A percentile compares a stretch with the other conserved stretches of the same genome.
phyloP scores from a whole-genome alignment of 768 basidiomycete species.

The Xanthoconium purpureum region DNA sequence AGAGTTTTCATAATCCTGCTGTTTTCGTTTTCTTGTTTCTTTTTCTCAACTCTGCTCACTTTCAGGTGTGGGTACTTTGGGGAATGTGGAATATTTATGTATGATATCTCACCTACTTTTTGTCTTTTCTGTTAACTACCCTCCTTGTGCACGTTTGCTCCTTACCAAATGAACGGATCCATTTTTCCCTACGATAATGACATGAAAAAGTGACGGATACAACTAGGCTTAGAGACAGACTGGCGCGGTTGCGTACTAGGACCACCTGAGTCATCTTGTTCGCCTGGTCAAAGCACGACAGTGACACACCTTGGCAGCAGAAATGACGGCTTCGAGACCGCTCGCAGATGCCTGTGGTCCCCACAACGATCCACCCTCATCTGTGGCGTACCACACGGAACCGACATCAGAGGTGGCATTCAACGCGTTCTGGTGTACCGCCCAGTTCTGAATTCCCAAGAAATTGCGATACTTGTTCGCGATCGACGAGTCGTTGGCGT shows the following conservation, averaged over 20 bases:
- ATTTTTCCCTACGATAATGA: background rate
- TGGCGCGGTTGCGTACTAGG: conserved; percentile 11
- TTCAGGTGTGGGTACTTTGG: conserved; percentile 6
- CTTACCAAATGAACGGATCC: conserved; percentile 10
- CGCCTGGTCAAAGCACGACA: background rate
- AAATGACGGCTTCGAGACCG: conserved; percentile 30
- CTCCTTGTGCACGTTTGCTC: conserved; percentile 4
- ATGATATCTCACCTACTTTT: conserved; percentile 26
- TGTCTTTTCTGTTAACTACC: background rate
- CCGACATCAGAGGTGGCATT: conserved; percentile 41
- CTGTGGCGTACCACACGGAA: conserved; percentile 31
- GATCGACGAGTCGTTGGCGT: conserved; percentile 40
- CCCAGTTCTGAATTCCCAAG: conserved; percentile 38
- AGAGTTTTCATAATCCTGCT: conserved; percentile 5
- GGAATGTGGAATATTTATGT: conserved; percentile 31
- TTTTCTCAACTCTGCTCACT: too few relatives aligned
- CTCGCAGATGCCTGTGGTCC: conserved; percentile 29
- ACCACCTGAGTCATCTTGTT: background rate
- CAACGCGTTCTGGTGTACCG: conserved; percentile 38
- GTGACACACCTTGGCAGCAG: conserved; percentile 24
- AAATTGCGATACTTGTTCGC: conserved; percentile 40
- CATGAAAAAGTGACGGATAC: background rate
- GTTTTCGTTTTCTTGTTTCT: background rate
- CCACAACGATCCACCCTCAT: conserved; percentile 28
- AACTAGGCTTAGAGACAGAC: background rate